phyloP scores from a whole-genome alignment of 805 yeast species.

The Limtongia smithiae region DNA sequence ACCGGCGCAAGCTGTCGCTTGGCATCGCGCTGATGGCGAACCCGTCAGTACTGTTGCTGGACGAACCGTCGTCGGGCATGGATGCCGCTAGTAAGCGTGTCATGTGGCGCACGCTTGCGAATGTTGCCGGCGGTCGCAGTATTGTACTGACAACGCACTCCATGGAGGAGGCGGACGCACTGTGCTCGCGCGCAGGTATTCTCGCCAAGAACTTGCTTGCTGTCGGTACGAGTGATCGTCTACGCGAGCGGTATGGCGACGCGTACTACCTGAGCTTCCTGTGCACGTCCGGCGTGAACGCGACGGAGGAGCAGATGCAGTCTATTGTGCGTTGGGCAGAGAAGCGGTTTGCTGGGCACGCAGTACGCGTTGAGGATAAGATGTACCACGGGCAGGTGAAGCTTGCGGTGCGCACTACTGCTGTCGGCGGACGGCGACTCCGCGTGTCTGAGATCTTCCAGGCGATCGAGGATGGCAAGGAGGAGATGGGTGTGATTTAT shows the following conservation, averaged over 20 bases:
- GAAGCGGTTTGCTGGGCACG: conserved; percentile 31
- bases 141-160: conserved; percentile 40
- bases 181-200: conserved; percentile 38
- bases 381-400: conserved; percentile 38
- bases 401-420: conserved; percentile 32
- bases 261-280: conserved; percentile 36
- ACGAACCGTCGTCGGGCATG: conserved; percentile 42
- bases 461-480: conserved; percentile 24
- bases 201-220: conserved; percentile 36
- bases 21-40: conserved; percentile 40
- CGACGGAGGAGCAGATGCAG: conserved; percentile 33
- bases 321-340: conserved; percentile 31
- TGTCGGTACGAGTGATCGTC: conserved; percentile 34
- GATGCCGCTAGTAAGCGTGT: conserved; percentile 41
- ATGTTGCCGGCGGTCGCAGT: conserved; percentile 36
- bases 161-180: conserved; percentile 41
- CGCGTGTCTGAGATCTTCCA: conserved; percentile 30
- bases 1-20: conserved; percentile 39
- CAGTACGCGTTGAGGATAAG: conserved; percentile 32
- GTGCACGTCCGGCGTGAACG: conserved; percentile 33
- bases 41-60: conserved; percentile 39
- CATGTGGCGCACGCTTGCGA: conserved; percentile 39
- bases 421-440: conserved; percentile 26
- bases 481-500: conserved; percentile 30
- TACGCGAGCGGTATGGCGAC: conserved; percentile 35